These are phyloP conservation scores for Picochlorum sp. DNA, from an alignment of 139 green algal species.

Conservation along the genomic window DNA sequence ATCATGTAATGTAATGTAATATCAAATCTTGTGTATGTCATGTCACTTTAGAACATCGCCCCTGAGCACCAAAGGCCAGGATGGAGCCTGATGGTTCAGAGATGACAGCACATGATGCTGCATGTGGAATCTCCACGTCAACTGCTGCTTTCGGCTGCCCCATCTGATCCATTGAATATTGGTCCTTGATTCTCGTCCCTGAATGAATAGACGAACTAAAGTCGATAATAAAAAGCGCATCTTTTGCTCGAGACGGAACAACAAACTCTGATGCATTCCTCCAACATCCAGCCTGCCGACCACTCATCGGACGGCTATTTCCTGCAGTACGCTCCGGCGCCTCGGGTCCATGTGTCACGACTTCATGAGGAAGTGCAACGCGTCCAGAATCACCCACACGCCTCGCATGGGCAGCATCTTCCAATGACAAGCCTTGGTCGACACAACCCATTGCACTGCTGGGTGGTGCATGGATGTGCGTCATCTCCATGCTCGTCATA, in stretches of 20 bases:
- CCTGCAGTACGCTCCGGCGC: not conserved
- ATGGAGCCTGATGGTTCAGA: no score
- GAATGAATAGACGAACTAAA: constrained; percentile 1
- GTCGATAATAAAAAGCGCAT: constrained; percentile 20
- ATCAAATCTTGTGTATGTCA: not conserved
- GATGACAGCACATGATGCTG: no score
- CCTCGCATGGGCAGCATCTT: not conserved
- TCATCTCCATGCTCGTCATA: constrained; percentile 7
- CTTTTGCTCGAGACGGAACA: constrained; percentile 20
- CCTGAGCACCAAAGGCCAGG: no score
- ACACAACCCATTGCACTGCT: no score
- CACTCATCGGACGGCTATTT: not conserved
- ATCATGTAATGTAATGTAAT: not conserved
- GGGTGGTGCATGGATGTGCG: constrained; percentile 28
- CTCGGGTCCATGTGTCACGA: not conserved
- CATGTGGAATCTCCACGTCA: no score
- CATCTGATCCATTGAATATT: not conserved
- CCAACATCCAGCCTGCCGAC: constrained; percentile 14
- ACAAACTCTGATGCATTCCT: constrained; percentile 14
- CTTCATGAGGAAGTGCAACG: not conserved
- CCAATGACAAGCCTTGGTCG: no score
- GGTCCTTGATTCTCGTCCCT: not conserved
- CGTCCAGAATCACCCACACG: not conserved
- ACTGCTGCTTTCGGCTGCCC: not conserved
- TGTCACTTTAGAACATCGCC: not conserved